Conservation (phyloP, 2,329 filamentous ascomycete genomes). For the Curvularia spicifera region DNA sequence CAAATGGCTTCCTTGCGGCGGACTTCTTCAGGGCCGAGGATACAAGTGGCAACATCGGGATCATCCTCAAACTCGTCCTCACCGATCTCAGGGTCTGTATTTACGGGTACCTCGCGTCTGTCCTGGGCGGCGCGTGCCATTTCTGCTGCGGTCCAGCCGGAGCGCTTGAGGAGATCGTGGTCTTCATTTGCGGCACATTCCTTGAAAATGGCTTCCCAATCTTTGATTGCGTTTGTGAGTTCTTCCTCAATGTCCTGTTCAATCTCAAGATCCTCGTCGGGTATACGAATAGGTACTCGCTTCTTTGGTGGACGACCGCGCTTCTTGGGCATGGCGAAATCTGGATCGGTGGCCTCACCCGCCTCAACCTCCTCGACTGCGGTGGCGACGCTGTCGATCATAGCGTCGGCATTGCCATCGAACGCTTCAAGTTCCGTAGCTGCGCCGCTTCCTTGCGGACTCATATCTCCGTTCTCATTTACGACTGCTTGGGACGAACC, state of each 20-base stretch:
- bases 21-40: conserved; percentile 75
- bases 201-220: conserved; percentile 41
- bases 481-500: conserved; percentile 22
- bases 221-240: conserved; percentile 47
- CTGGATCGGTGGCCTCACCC: conserved; percentile 20
- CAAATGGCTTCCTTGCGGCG: conserved; percentile 89
- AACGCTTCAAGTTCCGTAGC: conserved; percentile 27
- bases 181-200: conserved; percentile 39
- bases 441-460: conserved; percentile 10
- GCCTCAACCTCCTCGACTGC: conserved; percentile 28
- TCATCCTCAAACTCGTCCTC: conserved; percentile 89
- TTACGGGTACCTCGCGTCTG: conserved; percentile 29
- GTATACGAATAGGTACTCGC: conserved; percentile 44
- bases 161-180: conserved; percentile 36
- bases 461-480: conserved; percentile 12
- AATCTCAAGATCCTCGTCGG: conserved; percentile 55
- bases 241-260: conserved; percentile 56
- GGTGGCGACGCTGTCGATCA: conserved; percentile 31
- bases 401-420: conserved; percentile 31
- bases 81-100: conserved; percentile 64
- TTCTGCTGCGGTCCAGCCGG: conserved; percentile 38
- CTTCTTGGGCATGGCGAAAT: conserved; percentile 44
- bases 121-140: conserved; percentile 38
- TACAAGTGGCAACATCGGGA: conserved; percentile 81
- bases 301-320: conserved; percentile 48